Percentiles rank a stretch among this genome's conserved stretches.
These are phyloP conservation scores for Cutaneotrichosporon spelunceum DNA, from an alignment of 1,284 basidiomycete genomes.

Conservation along the genomic window DNA sequence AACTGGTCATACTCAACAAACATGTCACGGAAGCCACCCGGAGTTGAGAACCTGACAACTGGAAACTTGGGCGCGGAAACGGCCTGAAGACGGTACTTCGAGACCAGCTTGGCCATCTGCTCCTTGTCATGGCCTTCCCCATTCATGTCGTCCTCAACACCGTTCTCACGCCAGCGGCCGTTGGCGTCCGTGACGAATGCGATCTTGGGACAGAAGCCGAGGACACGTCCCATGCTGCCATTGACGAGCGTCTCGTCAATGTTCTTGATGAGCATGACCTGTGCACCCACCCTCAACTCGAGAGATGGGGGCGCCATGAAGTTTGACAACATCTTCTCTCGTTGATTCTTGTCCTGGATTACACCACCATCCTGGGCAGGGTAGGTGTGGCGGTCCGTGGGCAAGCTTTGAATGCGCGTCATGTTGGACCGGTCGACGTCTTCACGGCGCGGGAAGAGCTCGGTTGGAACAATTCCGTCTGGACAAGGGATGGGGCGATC, in stretches of 20 bases:
- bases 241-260: slow-evolving; percentile 73
- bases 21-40: slow-evolving; percentile 56
- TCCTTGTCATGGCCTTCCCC: slow-evolving; percentile 41
- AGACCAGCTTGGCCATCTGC: slow-evolving; percentile 49
- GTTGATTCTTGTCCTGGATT: slow-evolving; percentile 56
- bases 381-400: slow-evolving; percentile 55
- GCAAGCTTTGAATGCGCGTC: slow-evolving; percentile 57
- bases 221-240: slow-evolving; percentile 71
- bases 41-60: slow-evolving; percentile 71
- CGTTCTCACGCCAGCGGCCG: slow-evolving; percentile 31
- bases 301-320: slow-evolving; percentile 67
- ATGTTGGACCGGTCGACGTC: slow-evolving; percentile 75
- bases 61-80: slow-evolving; percentile 57
- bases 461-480: slow-evolving; percentile 74
- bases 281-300: slow-evolving; percentile 63
- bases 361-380: slow-evolving; percentile 59
- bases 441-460: slow-evolving; percentile 80
- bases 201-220: slow-evolving; percentile 59
- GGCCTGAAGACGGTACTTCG: slow-evolving; percentile 34
- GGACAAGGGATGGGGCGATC: slow-evolving; percentile 58
- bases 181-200: slow-evolving; percentile 31
- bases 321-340: slow-evolving; percentile 65
- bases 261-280: slow-evolving; percentile 72
- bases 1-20: slow-evolving; percentile 71
- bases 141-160: slow-evolving; percentile 25